Evolutionary conservation across 2,329 filamentous ascomycete species (phyloP).

Genomic region (Fusarium pseudocircinatum): DNA sequence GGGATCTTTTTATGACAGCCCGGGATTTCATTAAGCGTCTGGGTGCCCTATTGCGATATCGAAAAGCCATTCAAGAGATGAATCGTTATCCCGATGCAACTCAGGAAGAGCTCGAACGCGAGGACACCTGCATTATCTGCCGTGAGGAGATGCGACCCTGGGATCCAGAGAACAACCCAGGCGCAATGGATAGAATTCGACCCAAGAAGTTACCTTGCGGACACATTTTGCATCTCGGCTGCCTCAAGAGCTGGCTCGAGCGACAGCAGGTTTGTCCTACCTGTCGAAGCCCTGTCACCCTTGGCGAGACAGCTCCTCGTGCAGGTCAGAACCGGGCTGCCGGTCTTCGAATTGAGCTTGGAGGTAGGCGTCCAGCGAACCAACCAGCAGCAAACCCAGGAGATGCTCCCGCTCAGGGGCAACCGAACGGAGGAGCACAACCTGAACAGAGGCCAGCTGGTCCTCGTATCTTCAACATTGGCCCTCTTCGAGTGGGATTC

Average conservation of each 20-base stretch:
- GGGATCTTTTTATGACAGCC: constrained; percentile 93
- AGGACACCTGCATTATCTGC: constrained; percentile 98
- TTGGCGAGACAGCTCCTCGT: constrained; percentile 42
- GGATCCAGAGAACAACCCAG: constrained; percentile 65
- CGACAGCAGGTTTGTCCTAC: constrained; percentile 97
- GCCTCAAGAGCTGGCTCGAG: constrained; percentile 96
- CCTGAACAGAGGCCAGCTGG: constrained; percentile 46
- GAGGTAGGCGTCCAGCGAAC: constrained; percentile 34
- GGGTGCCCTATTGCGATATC: constrained; percentile 88
- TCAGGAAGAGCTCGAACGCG: constrained; percentile 81
- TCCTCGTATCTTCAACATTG: constrained; percentile 75
- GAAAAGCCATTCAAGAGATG: constrained; percentile 93
- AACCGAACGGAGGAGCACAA: constrained; percentile 39
- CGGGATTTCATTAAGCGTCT: constrained; percentile 91
- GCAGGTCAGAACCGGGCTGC: constrained; percentile 42
- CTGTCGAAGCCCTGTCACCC: constrained; percentile 80
- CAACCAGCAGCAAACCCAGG: constrained; percentile 39
- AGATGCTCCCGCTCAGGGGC: constrained; percentile 29
- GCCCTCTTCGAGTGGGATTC: constrained; percentile 79
- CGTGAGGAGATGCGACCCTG: constrained; percentile 94
- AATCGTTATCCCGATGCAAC: constrained; percentile 93
- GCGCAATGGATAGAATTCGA: constrained; percentile 82
- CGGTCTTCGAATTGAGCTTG: constrained; percentile 47
- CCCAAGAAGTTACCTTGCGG: constrained; percentile 97
- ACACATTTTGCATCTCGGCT: constrained; percentile 93